These are phyloP conservation scores for Luffa aegyptiaca DNA, from an alignment of 306 rosid species.

Conservation along the genomic window DNA sequence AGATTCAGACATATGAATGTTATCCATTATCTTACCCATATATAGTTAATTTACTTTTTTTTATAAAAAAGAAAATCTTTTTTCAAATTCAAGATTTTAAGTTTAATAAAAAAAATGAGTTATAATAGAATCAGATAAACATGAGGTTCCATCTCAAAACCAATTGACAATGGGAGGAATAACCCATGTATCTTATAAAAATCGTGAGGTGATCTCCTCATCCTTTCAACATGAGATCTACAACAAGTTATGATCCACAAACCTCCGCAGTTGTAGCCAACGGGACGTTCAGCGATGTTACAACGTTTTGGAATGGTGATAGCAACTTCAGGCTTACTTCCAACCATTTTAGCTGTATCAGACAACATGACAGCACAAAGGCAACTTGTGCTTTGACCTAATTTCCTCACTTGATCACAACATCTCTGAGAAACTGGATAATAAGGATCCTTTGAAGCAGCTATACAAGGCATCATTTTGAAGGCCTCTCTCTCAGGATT, in stretches of 20 bases:
- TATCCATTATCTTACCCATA: too few species aligned
- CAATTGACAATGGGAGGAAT: too few species aligned
- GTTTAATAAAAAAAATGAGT: too few species aligned
- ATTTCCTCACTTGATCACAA: constrained; percentile 33
- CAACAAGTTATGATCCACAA: not conserved
- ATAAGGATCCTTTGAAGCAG: constrained; percentile 30
- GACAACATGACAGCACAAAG: constrained; percentile 43
- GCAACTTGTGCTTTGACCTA: constrained; percentile 31
- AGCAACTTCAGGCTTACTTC: constrained; percentile 33
- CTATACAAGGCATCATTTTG: constrained; percentile 32
- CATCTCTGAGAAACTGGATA: constrained; percentile 31
- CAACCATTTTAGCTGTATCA: constrained; percentile 27
- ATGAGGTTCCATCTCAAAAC: too few species aligned
- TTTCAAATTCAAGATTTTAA: too few species aligned
- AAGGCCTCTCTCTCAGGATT: constrained; percentile 35
- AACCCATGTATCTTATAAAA: too few species aligned
- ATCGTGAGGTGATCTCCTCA: too few species aligned
- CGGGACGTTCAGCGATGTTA: constrained; percentile 26
- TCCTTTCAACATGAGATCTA: too few species aligned
- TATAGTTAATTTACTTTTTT: too few species aligned
- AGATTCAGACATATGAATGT: too few species aligned
- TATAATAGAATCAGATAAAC: too few species aligned
- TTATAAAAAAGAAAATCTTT: not conserved
- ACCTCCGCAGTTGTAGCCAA: constrained; percentile 51
- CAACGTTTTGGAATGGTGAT: constrained; percentile 51